These are phyloP conservation scores for Xylariomycetidae sp. DNA, from an alignment of 2,329 filamentous ascomycete genomes.

Conservation along the genomic window DNA sequence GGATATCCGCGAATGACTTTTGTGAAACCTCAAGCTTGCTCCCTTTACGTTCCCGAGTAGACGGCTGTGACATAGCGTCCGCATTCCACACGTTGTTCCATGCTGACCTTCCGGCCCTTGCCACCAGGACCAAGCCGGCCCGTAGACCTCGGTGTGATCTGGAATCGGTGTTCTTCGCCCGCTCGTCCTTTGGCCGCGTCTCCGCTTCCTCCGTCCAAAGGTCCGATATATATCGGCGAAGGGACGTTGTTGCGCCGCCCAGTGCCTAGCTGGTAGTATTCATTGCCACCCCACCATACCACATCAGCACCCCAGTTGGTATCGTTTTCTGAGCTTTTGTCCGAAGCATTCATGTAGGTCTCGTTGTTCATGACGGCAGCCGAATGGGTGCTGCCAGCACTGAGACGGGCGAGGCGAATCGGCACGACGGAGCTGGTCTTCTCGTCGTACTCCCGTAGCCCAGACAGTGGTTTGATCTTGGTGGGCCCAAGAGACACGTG, in stretches of 20 bases:
- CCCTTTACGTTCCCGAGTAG: constrained; percentile 58
- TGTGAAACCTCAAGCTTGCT: not conserved
- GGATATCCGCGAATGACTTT: constrained; percentile 5
- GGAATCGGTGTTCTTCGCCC: constrained; percentile 64
- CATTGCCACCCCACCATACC: constrained; percentile 92
- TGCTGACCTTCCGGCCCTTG: constrained; percentile 60
- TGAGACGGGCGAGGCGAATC: constrained; percentile 69
- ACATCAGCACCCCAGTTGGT: constrained; percentile 87
- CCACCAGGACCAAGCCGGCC: constrained; percentile 55
- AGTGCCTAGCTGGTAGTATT: constrained; percentile 87
- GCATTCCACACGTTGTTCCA: constrained; percentile 87
- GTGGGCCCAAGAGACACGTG: constrained; percentile 72
- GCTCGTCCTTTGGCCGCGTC: constrained; percentile 55
- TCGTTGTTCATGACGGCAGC: constrained; percentile 80
- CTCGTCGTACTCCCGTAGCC: constrained; percentile 85
- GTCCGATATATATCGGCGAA: constrained; percentile 70
- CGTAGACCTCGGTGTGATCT: constrained; percentile 72
- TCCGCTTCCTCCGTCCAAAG: constrained; percentile 55
- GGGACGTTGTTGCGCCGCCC: constrained; percentile 79
- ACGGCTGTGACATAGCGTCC: constrained; percentile 76
- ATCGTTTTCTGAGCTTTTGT: constrained; percentile 53
- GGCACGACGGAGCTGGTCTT: constrained; percentile 59
- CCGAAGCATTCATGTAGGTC: constrained; percentile 55
- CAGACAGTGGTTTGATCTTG: constrained; percentile 78
- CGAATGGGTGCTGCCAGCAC: constrained; percentile 73